phyloP scores from a whole-genome alignment of 306 rosid genomes.

The Quercus glauca region DNA sequence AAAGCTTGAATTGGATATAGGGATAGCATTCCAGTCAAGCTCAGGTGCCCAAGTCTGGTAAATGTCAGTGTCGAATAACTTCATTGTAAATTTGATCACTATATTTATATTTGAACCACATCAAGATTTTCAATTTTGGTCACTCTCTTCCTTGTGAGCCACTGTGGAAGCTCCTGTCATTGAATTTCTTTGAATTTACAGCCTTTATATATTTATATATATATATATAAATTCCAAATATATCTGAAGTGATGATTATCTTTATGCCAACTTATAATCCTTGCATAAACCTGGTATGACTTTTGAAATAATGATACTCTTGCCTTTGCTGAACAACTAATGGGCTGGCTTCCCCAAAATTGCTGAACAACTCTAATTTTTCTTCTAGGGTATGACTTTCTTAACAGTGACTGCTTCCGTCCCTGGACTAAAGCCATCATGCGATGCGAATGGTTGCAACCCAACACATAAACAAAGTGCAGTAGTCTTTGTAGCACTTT shows the following conservation, averaged over 20 bases:
- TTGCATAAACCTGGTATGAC: background rate
- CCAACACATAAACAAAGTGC: conserved; percentile 47
- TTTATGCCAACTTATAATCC: no score
- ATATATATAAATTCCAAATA: no score
- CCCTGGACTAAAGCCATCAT: conserved; percentile 57
- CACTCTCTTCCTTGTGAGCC: background rate
- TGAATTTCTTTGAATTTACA: background rate
- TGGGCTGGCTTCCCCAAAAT: background rate
- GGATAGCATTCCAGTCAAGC: background rate
- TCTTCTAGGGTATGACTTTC: conserved; percentile 52
- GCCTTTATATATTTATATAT: background rate
- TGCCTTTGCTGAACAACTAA: no score
- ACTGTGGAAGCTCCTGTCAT: background rate
- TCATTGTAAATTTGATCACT: background rate
- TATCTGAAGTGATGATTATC: no score
- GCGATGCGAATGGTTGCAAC: conserved; percentile 49
- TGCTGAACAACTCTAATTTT: conserved; percentile 9
- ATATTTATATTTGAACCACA: background rate
- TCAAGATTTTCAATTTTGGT: background rate
- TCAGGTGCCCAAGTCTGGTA: background rate
- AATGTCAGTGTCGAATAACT: background rate
- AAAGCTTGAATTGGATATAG: background rate
- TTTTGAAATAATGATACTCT: no score
- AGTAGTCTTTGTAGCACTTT: conserved; percentile 51
- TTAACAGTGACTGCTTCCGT: conserved; percentile 59